Base-by-base conservation (phyloP, 305 asterid genomes). In the Ruellia speciosa region DNA sequence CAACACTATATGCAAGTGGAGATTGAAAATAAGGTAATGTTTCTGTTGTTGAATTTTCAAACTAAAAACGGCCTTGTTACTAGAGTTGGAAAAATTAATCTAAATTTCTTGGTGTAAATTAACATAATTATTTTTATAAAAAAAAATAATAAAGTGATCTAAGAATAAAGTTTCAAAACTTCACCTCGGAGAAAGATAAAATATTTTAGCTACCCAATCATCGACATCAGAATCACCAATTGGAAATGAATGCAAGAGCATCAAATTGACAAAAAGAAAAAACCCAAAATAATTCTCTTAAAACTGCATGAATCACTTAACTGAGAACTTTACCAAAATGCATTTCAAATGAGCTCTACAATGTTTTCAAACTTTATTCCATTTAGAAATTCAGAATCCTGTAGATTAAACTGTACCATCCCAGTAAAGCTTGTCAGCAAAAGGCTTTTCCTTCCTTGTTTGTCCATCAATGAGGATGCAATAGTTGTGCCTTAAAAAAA, bases 391-490 rank as follows among this genome's bases (percentile, higher is more conserved):
- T 18, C 40, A 35, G 16, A 45, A 34, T 40, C 39, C 34, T n/a
- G 3, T 6, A 49, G 37, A 56, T 57, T 49, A 58, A 54, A 54
- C 52, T 71, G 58, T 79, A 90, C 98, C 98, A 88, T 90, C 72
- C 95, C 98, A 48, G 83, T 61, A 75, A 83, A 88, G 81, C 98
- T 90, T 57, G 72, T 79, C 40, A 90, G 87, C 71, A 90, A 76
- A 69, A 90, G 98, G 82, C 85, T 86, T 76, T 88, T 90, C 75
- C 96, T 79, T 79, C 98, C 98, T 78, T 83, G 77, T 65, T 79
- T 90, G 71, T 90, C 98, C 95, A 90, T 90, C 77, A 90, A 73
- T 34, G 94, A 85, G 61, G 98, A 85, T 54, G 96, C 98, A 64
- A 90, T 67, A 28, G 81, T 85, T n/a, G 98, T 90, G 45, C 96